Base-by-base conservation (phyloP, 768 basidiomycete genomes). In the Suillus weaverae region DNA sequence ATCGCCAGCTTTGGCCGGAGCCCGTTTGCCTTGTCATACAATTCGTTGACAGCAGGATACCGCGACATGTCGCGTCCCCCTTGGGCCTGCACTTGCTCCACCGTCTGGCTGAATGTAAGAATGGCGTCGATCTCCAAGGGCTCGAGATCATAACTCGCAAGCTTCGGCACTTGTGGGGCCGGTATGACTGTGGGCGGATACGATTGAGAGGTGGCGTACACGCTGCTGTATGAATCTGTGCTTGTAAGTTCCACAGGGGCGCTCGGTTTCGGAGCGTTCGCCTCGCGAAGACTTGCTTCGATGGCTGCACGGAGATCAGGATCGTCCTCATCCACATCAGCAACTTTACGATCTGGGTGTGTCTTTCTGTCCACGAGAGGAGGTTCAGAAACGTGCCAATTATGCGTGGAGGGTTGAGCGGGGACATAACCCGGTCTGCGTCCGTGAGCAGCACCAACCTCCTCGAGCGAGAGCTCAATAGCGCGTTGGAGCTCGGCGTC, bases 401-500 rank as follows among this genome's bases (percentile, higher is more conserved):
- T 72, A 14, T 84, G 72, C n/a, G 77, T 71, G 26, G 80, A 72
- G 18, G 88, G 86, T 64, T 91, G 77, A 26, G 88, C 74, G 0
- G 92, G 88, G 5, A 89, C 84, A 69, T 94, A 93, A 33, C 90
- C 91, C 0, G 88, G 81, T 64, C 86, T 84, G 53, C 77, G 80
- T 60, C 81, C 81, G 38, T 75, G 81, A 33, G 82, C 80, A 43
- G 81, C 77, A 18, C 85, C 81, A 20, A 87, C 83, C 73, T 98
- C 97, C 66, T 92, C 85, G 13, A 99, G 79, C 0, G 94, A 97
- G 3, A 97, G 83, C 67, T 95, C 89, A 61, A 99, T 98, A 7
- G 97, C 97, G 9, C 93, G 86, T 72, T 95, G 92, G 2, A 99
- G 85, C 69, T 99, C 97, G 0, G 91, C 88, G 71, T 99, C 96